These are phyloP conservation scores for Hyaloperonospora brassicae DNA, from an alignment of 352 stramenopile genomes.

Conservation along the genomic window DNA sequence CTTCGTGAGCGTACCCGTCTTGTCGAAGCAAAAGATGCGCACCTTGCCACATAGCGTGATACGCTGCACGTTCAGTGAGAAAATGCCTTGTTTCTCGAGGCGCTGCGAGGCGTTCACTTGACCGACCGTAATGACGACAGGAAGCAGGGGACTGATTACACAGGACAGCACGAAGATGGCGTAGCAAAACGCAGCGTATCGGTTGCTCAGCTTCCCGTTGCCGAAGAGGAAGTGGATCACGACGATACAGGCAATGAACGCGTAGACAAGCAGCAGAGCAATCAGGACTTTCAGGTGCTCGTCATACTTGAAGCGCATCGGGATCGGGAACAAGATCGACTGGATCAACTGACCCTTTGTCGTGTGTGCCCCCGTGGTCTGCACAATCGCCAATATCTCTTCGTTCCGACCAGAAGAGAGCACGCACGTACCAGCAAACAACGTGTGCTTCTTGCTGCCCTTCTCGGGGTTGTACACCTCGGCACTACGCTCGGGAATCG, in stretches of 20 bases:
- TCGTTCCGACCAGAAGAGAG: conserved; percentile 54
- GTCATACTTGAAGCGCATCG: conserved; percentile 89
- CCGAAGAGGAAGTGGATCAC: conserved; percentile 69
- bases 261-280: conserved; percentile 68
- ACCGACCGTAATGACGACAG: conserved; percentile 84
- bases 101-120: conserved; percentile 81
- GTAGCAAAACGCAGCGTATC: conserved; percentile 55
- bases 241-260: conserved; percentile 60
- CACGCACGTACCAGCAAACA: conserved; percentile 80
- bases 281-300: conserved; percentile 82
- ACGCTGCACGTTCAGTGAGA: conserved; percentile 74
- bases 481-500: conserved; percentile 37
- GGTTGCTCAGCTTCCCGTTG: conserved; percentile 26
- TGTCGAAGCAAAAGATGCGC: conserved; percentile 88
- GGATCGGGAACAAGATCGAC: conserved; percentile 78
- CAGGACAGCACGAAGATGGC: conserved; percentile 73
- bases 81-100: conserved; percentile 62
- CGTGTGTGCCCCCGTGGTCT: conserved; percentile 78
- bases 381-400: conserved; percentile 70
- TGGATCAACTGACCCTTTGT: conserved; percentile 78
- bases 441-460: conserved; percentile 75
- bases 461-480: conserved; percentile 49
- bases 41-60: conserved; percentile 89
- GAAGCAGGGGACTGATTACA: conserved; percentile 76
- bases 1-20: conserved; percentile 89